These are phyloP conservation scores for Pisolithus tinctorius DNA, from an alignment of 768 basidiomycete genomes.

Conservation along the genomic window DNA sequence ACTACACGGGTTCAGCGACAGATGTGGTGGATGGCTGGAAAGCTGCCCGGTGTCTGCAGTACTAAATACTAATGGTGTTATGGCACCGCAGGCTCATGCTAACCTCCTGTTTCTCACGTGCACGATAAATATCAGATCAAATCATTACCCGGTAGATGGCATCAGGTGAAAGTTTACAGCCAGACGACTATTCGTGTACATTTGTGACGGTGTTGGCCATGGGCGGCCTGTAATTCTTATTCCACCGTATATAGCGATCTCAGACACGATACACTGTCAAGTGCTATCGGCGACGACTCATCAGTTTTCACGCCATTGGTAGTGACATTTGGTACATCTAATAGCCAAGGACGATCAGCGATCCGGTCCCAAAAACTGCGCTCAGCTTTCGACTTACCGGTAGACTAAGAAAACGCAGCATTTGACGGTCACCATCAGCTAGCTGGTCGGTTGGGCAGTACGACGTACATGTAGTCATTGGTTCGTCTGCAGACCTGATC, in stretches of 20 bases:
- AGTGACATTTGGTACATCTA: slow-evolving; percentile 57
- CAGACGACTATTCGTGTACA: too few species aligned
- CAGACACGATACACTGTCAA: too few species aligned
- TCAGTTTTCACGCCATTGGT: slow-evolving; percentile 68
- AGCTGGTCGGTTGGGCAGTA: background rate
- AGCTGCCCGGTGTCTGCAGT: background rate
- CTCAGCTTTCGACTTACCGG: slow-evolving; percentile 34
- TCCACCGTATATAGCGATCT: too few species aligned
- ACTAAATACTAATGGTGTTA: background rate
- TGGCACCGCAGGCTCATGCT: slow-evolving; percentile 12
- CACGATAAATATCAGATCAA: background rate
- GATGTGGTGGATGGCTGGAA: slow-evolving; percentile 12
- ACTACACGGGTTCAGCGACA: background rate
- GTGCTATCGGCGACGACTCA: slow-evolving; percentile 17
- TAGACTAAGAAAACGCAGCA: slow-evolving; percentile 39
- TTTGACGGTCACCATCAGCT: background rate
- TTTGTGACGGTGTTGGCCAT: too few species aligned
- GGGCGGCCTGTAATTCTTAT: too few species aligned
- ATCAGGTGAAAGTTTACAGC: too few species aligned
- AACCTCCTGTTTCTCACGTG: slow-evolving; percentile 18
- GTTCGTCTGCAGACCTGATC: slow-evolving; percentile 89
- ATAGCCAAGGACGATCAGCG: background rate
- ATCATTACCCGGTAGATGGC: too few species aligned
- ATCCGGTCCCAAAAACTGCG: background rate
- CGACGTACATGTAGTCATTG: slow-evolving; percentile 55